Evolutionary conservation across 441 rosid genomes (phyloP), one percentile per base, ranked within the genome.

Genomic region (Omphalea diandra): DNA sequence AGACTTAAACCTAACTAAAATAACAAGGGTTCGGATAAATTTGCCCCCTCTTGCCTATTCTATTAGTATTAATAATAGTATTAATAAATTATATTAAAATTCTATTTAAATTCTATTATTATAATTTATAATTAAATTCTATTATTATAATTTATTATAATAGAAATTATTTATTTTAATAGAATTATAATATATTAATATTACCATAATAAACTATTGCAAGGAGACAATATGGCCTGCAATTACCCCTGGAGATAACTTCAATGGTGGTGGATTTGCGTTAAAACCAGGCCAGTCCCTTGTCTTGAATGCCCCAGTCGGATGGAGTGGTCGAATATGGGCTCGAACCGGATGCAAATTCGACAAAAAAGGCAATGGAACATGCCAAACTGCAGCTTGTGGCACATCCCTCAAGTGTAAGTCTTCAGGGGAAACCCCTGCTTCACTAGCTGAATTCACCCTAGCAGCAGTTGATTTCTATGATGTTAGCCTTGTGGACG

Each of bases 401-500:
- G 96, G 96, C 14, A 38, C 80, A 3, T 0, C 79, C 24, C 78
- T 95, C 46, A 78, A 89, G 54, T 95, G 99, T 47, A 35, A 38
- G 12, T 86, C 76, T 62, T 79, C 96, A 0, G 98, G 97, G 0
- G 58, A 74, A 56, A 67, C 95, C 32, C 99, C 99, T 0, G 90
- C 87, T 7, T 81, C 99, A 12, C 87, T 95, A 7, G 89, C 99
- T 1, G 99, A 95, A 67, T 95, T 95, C 72, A 92, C 99, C n/a
- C 74, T 95, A 24, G 36, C 96, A 0, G 7, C 73, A 0, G 0
- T 55, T 0, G 91, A 95, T 64, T 92, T 74, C 74, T 92, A 92
- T 73, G 98, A 95, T 59, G 97, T 92, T n/a, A 93, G 99, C 83
- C 90, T 92, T 9, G 98, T 89, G 0, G 99, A 93, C 18, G 98